Conservation (phyloP, 1,284 basidiomycete species). For the Cryptococcus hybrid region DNA sequence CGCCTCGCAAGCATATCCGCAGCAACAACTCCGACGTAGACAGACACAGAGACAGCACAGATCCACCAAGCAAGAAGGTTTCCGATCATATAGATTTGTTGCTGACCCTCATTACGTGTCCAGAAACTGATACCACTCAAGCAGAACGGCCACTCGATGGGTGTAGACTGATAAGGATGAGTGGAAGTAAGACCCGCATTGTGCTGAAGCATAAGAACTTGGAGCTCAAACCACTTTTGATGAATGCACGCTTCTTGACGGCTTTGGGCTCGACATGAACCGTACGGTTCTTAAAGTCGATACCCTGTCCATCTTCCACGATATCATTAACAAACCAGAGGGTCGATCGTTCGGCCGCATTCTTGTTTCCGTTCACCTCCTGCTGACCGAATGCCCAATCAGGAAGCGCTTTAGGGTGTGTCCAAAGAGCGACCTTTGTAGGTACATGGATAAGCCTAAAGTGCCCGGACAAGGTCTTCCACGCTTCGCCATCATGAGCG, state of each 20-base stretch:
- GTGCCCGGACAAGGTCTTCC: slow-evolving; percentile 88
- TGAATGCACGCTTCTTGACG: slow-evolving; percentile 81
- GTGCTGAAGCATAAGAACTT: slow-evolving; percentile 94
- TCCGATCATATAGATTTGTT: slow-evolving; percentile 96
- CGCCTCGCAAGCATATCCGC: slow-evolving; percentile 81
- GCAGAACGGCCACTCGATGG: slow-evolving; percentile 98
- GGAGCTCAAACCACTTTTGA: slow-evolving; percentile 90
- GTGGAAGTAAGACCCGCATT: slow-evolving; percentile 92
- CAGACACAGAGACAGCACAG: slow-evolving; percentile 75
- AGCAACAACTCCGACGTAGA: slow-evolving; percentile 84
- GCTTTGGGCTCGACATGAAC: slow-evolving; percentile 59
- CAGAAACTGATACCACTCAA: slow-evolving; percentile 96
- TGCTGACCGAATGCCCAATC: slow-evolving; percentile 98
- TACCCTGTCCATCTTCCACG: slow-evolving; percentile 63
- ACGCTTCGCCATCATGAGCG: slow-evolving; percentile 69
- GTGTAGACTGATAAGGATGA: slow-evolving; percentile 91
- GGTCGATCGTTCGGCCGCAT: slow-evolving; percentile 73
- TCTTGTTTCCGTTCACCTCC: slow-evolving; percentile 98
- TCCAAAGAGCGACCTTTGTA: slow-evolving; percentile 93
- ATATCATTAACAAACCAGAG: slow-evolving; percentile 89
- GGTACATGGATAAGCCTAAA: slow-evolving; percentile 85
- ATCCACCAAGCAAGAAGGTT: slow-evolving; percentile 96
- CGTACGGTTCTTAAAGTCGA: slow-evolving; percentile 60
- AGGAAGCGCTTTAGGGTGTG: slow-evolving; percentile 76
- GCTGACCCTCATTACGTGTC: slow-evolving; percentile 78